phyloP scores from a whole-genome alignment of 805 yeast genomes.

The Debaryomyces maramus region DNA sequence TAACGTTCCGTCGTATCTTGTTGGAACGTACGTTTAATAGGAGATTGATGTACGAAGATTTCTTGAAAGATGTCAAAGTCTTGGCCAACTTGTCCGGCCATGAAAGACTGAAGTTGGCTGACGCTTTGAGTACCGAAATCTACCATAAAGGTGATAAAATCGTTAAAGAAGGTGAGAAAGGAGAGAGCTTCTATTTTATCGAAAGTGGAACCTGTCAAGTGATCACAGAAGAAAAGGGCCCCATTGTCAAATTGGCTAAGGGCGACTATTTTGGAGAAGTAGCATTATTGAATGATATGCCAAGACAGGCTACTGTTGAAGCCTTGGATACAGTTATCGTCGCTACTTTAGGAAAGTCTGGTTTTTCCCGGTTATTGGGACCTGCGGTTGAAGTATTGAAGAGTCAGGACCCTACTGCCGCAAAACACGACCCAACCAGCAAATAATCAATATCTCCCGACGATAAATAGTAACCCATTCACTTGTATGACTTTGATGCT shows the following conservation, averaged over 20 bases:
- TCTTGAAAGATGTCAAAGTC: slow-evolving; percentile 83
- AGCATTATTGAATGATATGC: slow-evolving; percentile 86
- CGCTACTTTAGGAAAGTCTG: slow-evolving; percentile 89
- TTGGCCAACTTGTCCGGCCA: slow-evolving; percentile 69
- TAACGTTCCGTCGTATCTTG: slow-evolving; percentile 87
- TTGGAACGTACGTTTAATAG: slow-evolving; percentile 88
- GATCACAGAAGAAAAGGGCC: slow-evolving; percentile 58
- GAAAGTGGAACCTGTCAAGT: slow-evolving; percentile 84
- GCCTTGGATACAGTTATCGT: slow-evolving; percentile 77
- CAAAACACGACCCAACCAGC: background rate
- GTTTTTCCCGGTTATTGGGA: slow-evolving; percentile 91
- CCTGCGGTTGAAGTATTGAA: slow-evolving; percentile 89
- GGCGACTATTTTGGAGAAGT: slow-evolving; percentile 98
- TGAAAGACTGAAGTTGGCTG: slow-evolving; percentile 90
- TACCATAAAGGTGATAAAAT: slow-evolving; percentile 72
- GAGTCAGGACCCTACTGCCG: slow-evolving; percentile 82
- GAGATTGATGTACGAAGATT: slow-evolving; percentile 86
- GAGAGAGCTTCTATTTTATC: slow-evolving; percentile 46
- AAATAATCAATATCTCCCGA: background rate
- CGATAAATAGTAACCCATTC: background rate
- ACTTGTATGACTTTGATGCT: background rate
- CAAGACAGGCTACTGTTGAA: slow-evolving; percentile 90
- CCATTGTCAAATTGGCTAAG: slow-evolving; percentile 57
- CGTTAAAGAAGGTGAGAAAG: slow-evolving; percentile 78
- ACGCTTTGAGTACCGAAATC: slow-evolving; percentile 80